Percentiles rank a stretch among this genome's conserved stretches.
These are phyloP conservation scores for Aegilops longissima DNA, from an alignment of 176 grass and related monocot genomes.

Conservation along the genomic window DNA sequence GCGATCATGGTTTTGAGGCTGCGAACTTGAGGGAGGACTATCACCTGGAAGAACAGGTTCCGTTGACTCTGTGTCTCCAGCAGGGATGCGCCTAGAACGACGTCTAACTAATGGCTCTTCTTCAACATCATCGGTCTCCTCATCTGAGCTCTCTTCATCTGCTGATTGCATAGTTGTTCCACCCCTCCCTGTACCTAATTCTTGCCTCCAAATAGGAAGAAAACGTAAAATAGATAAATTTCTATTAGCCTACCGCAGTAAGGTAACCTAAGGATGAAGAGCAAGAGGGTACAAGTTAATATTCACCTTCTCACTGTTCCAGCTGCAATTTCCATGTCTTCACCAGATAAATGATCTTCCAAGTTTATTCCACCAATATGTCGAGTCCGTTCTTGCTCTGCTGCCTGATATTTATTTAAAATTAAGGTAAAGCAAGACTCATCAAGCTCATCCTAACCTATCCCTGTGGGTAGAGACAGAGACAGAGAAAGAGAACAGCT, in stretches of 20 bases:
- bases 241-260: neutral
- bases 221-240: slow-evolving; percentile 20
- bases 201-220: slow-evolving; percentile 63
- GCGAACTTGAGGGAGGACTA: slow-evolving; percentile 46
- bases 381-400: slow-evolving; percentile 42
- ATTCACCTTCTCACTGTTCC: slow-evolving; percentile 64
- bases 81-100: slow-evolving; percentile 49
- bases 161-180: slow-evolving; percentile 52
- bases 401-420: slow-evolving; percentile 38
- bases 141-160: slow-evolving; percentile 51
- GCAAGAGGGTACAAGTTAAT: slow-evolving; percentile 33
- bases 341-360: slow-evolving; percentile 47
- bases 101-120: slow-evolving; percentile 73
- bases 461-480: neutral
- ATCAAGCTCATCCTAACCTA: slow-evolving; percentile 27
- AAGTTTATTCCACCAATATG: slow-evolving; percentile 34
- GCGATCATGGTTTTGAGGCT: slow-evolving; percentile 27
- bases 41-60: slow-evolving; percentile 20
- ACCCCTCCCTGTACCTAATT: slow-evolving; percentile 47
- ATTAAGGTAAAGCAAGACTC: slow-evolving; percentile 1
- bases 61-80: slow-evolving; percentile 43
- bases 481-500: neutral
- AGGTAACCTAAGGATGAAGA: slow-evolving; percentile 25
- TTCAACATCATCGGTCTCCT: slow-evolving; percentile 78
- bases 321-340: slow-evolving; percentile 29